Evolutionary conservation across 768 basidiomycete species (phyloP), one percentile per base, ranked within the genome.

Genomic region (Lactifluus subvellereus): DNA sequence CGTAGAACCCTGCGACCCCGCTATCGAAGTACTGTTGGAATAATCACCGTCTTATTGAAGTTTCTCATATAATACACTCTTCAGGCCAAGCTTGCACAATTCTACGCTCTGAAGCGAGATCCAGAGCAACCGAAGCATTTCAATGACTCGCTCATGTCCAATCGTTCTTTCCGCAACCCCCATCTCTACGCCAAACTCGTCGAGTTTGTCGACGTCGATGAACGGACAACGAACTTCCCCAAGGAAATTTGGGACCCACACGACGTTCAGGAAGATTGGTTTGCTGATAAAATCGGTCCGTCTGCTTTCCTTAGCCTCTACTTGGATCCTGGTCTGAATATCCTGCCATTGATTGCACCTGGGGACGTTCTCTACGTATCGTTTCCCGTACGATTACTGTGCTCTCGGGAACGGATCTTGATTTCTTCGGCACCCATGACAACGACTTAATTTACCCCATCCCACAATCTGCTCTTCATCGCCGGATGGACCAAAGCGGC

Each of bases 111-210:
- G 52, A 92, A 94, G 72, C 74, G 77, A 33, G 81, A 86, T 69
- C 71, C 82, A 10, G 63, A 65, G 1, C 81, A 82, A 68, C 88
- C 89, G 1, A 86, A 87, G 68, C 94, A 97, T 73, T 98, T 97
- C 77, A 99, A 98, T 73, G 94, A 97, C 73, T 91, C 91, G 1
- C 82, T 99, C 47, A 92, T 98, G 86, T 84, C 87, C 8, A 92
- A 90, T 67, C 87, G 92, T 49, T 87, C 93, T 4, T 99, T 98
- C 75, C 86, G 94, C 32, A 99, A 99, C 70, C 96, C 96, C 0
- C 92, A 97, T 70, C 83, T 98, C n/a, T 97, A 96, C 74, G 80
- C 91, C 13, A 94, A 94, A 69, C 84, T 99, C 2, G 95, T 99
- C 65, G 92, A 97, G 71, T 97, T 95, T 71, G 86, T 97, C 16